A percentile compares a stretch with the other conserved stretches of the same genome.
Evolutionary conservation across 306 rosid genomes (phyloP).

Genomic region (Cucurbita maxima): DNA sequence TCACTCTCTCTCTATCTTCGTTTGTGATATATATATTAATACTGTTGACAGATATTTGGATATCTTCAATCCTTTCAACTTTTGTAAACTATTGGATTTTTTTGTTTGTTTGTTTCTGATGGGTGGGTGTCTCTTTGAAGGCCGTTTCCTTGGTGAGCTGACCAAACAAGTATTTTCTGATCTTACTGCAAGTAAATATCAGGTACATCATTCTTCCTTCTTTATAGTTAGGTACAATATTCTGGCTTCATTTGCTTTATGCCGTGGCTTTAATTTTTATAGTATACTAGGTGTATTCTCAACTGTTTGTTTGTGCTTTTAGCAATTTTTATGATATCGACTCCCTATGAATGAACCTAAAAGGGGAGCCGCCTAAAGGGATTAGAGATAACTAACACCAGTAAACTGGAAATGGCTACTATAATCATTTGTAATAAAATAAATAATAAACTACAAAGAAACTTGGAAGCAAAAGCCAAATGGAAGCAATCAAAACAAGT

Average conservation of each 20-base stretch:
- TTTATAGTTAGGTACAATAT: not conserved
- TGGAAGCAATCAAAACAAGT: not conserved
- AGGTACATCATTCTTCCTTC: constrained; percentile 34
- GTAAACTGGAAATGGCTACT: not conserved
- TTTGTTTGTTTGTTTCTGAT: not conserved
- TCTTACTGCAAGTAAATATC: constrained; percentile 90
- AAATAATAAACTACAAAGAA: not conserved
- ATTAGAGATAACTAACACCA: not conserved
- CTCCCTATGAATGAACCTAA: not conserved
- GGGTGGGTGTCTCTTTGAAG: constrained; percentile 17
- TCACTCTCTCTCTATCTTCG: too few species aligned
- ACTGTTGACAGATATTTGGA: not conserved
- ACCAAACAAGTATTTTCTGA: constrained; percentile 89
- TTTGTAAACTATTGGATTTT: not conserved
- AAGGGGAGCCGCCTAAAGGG: not conserved
- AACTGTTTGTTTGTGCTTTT: not conserved
- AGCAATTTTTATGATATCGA: not conserved
- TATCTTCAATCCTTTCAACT: not conserved
- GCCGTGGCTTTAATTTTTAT: not conserved
- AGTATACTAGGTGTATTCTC: not conserved
- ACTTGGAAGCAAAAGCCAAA: not conserved
- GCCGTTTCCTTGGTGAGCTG: constrained; percentile 92
- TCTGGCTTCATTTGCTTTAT: not conserved
- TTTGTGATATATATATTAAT: not conserved
- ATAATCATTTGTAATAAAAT: not conserved